Conservation (phyloP, 1,139 yeast species). For the Lodderomyces metapsilosis region DNA sequence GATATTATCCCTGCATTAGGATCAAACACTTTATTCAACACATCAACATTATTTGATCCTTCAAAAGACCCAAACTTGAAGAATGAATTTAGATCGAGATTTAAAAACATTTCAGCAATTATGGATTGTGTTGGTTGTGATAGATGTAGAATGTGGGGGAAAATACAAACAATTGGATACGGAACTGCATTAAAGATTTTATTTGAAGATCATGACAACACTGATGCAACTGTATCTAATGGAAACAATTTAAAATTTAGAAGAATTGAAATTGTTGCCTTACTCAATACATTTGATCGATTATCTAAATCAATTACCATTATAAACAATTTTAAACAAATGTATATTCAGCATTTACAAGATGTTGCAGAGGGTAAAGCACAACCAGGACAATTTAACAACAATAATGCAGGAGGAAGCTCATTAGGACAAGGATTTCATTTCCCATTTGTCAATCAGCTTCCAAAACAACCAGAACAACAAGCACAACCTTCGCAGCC, state of each 20-base stretch:
- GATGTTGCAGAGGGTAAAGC: constrained; percentile 41
- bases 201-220: constrained; percentile 65
- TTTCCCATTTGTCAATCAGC: constrained; percentile 35
- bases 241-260: constrained; percentile 45
- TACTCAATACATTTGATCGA: constrained; percentile 89
- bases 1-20: constrained; percentile 28
- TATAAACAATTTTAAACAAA: constrained; percentile 63
- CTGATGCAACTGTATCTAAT: background rate
- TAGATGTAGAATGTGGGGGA: constrained; percentile 97
- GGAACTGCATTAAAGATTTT: constrained; percentile 92
- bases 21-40: constrained; percentile 42
- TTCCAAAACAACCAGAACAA: constrained; percentile 15
- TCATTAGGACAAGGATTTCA: constrained; percentile 27
- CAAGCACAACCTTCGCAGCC: constrained; percentile 5
- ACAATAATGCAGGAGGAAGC: constrained; percentile 16
- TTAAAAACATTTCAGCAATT: constrained; percentile 83
- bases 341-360: constrained; percentile 47
- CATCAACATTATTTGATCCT: constrained; percentile 48
- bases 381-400: constrained; percentile 45
- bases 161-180: constrained; percentile 93
- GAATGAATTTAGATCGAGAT: constrained; percentile 80
- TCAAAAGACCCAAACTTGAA: constrained; percentile 53
- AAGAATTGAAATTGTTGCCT: constrained; percentile 85
- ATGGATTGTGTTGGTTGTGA: constrained; percentile 99
- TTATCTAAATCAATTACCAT: constrained; percentile 81